These are phyloP conservation scores for Pleoardoris graminearum DNA, from an alignment of 2,329 filamentous ascomycete species.

Conservation along the genomic window DNA sequence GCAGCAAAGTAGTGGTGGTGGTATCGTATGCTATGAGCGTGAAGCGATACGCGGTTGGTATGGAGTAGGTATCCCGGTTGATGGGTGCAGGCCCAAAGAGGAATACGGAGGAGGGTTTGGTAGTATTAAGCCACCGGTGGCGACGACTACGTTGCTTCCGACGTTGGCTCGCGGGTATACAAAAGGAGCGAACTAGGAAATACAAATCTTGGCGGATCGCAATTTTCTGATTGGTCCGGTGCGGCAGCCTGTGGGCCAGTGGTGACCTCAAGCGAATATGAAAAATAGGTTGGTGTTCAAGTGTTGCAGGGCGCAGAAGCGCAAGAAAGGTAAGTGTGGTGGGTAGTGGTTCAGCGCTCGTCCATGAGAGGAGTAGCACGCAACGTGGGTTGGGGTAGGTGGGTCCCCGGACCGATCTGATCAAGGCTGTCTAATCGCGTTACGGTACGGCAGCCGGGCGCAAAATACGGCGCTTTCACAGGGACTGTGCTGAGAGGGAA, in stretches of 20 bases:
- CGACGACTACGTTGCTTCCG: constrained; percentile 20
- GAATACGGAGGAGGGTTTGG: neutral
- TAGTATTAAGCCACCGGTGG: constrained; percentile 28
- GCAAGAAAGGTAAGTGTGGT: constrained; percentile 44
- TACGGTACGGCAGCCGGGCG: constrained; percentile 20
- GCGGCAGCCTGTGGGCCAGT: constrained; percentile 20
- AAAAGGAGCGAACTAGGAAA: constrained; percentile 36
- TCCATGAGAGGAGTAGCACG: constrained; percentile 33
- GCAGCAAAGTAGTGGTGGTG: constrained; percentile 4
- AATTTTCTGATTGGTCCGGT: constrained; percentile 30
- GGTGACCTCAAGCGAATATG: constrained; percentile 22
- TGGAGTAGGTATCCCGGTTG: neutral
- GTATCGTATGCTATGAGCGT: constrained; percentile 9
- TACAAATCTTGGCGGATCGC: constrained; percentile 16
- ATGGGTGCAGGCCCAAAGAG: neutral
- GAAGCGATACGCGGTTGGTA: neutral
- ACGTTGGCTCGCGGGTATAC: constrained; percentile 22
- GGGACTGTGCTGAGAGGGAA: constrained; percentile 16
- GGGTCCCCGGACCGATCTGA: constrained; percentile 29
- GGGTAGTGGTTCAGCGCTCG: constrained; percentile 27
- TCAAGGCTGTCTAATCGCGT: constrained; percentile 29
- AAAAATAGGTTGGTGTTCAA: constrained; percentile 39
- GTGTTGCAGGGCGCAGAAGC: constrained; percentile 46
- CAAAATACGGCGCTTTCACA: constrained; percentile 26
- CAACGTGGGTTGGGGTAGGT: constrained; percentile 27